Conservation (phyloP, 495 filamentous ascomycete species). For the Hypomontagnella submonticulosa region DNA sequence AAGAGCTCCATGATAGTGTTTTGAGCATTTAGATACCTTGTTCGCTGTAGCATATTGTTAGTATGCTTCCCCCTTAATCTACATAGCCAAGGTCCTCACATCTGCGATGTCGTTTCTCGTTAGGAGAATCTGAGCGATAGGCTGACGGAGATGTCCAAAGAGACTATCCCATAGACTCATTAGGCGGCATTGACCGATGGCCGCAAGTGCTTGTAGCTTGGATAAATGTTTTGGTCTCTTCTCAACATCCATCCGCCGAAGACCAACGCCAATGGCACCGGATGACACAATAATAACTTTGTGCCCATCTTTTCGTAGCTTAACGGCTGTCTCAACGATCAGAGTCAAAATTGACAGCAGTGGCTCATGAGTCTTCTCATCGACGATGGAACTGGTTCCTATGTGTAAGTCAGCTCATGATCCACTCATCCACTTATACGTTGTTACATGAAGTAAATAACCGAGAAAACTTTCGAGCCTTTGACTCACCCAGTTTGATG, state of each 20-base stretch:
- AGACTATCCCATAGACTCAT: slow-evolving; percentile 96
- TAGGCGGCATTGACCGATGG: slow-evolving; percentile 93
- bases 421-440: slow-evolving; percentile 3
- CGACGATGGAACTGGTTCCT: slow-evolving; percentile 98
- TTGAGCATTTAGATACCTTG: slow-evolving; percentile 95
- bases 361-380: slow-evolving; percentile 97
- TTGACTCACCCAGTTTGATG: slow-evolving; percentile 87
- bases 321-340: slow-evolving; percentile 92
- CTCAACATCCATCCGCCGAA: slow-evolving; percentile 89
- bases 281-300: slow-evolving; percentile 95
- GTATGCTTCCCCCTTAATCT: neutral
- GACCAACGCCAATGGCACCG: slow-evolving; percentile 92
- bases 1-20: slow-evolving; percentile 91
- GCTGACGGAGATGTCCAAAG: slow-evolving; percentile 86
- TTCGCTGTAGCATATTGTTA: slow-evolving; percentile 64
- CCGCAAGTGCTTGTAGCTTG: slow-evolving; percentile 89
- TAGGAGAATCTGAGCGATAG: slow-evolving; percentile 92
- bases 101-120: slow-evolving; percentile 98
- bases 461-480: neutral
- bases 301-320: slow-evolving; percentile 88
- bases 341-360: slow-evolving; percentile 86
- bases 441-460: neutral
- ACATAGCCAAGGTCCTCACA: slow-evolving; percentile 60
- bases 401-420: slow-evolving; percentile 23
- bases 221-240: slow-evolving; percentile 88